Base-by-base conservation (phyloP, 2,329 filamentous ascomycete species). In the Penicillium sp. region DNA sequence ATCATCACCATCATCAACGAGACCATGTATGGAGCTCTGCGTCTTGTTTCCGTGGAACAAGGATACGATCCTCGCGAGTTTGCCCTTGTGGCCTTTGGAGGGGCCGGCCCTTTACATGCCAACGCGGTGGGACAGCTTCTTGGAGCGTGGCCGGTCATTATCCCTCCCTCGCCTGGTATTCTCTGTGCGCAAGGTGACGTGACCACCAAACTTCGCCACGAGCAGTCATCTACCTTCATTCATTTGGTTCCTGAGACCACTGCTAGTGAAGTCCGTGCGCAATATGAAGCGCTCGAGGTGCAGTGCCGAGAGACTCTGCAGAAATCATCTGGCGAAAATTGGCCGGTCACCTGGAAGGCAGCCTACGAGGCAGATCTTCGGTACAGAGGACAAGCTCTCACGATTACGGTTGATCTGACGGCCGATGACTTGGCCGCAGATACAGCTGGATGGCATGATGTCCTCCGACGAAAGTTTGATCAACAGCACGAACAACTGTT, bases 141-240 rank as follows among this genome's bases (percentile, higher is more conserved):
- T 5, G 75, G 76, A 0, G 74, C 76, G 2, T 80, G 75, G 74
- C 77, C 77, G 4, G 76, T 80, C n/a, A 79, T 80, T n/a, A 67
- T 80, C 2, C 78, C 78, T 10, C 76, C 74, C 1, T 76, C 76
- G 1, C 78, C 78, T 4, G 78, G 77, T 20, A 75, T 77, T 9
- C 64, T 80, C 0, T 80, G 77, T 53, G 77, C 78, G 2, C 74
- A 77, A 48, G 78, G 77, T 0, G 78, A 80, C 64, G 75, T 73
- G 3, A 77, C 74, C 1, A 80, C 77, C 0, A 76, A 76, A 55
- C 71, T 80, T 57, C 74, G 74, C 36, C 75, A 78, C 44, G 74
- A 77, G 38, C 68, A 76, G 48, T 77, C 75, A 2, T 65, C 66
- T 48, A 76, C 76, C 0, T 79, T 74, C 46, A 79, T 79, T 53